Percentiles rank a stretch among this genome's conserved stretches.
These are phyloP conservation scores for Colletotrichum tofieldiae DNA, from an alignment of 2,329 filamentous ascomycete genomes.

Conservation along the genomic window DNA sequence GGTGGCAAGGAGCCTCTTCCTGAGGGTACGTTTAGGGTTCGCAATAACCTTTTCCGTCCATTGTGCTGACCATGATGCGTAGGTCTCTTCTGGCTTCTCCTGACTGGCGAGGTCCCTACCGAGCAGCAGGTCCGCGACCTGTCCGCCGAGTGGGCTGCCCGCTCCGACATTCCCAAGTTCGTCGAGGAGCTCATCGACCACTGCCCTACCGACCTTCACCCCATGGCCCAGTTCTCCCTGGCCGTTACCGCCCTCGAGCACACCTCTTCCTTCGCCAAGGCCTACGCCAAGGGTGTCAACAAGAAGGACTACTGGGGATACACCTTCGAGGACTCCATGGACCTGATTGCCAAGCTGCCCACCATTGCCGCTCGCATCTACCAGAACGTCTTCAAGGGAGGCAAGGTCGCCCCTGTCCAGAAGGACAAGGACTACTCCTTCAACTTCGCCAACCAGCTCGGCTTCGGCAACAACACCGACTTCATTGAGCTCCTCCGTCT, in stretches of 20 bases:
- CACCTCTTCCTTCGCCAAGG: constrained; percentile 97
- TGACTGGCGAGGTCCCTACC: constrained; percentile 96
- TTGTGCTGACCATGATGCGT: constrained; percentile 18
- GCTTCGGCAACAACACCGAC: constrained; percentile 94
- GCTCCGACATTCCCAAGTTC: constrained; percentile 97
- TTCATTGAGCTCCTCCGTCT: constrained; percentile 99
- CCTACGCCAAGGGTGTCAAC: constrained; percentile 98
- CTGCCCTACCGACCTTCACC: constrained; percentile 98
- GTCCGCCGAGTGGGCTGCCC: constrained; percentile 98
- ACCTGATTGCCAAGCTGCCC: constrained; percentile 99
- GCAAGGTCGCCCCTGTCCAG: constrained; percentile 95
- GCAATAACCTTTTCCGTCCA: neutral
- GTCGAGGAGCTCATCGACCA: constrained; percentile 99
- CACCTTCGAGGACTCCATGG: constrained; percentile 99
- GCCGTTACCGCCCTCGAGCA: constrained; percentile 98
- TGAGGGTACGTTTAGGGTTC: constrained; percentile 74
- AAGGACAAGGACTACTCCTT: constrained; percentile 99
- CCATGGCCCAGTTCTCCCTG: constrained; percentile 99
- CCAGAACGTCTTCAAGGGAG: constrained; percentile 99
- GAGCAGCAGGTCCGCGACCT: constrained; percentile 99
- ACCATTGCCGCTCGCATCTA: constrained; percentile 99
- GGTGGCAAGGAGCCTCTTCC: constrained; percentile 97
- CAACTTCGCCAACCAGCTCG: constrained; percentile 99
- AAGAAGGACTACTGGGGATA: constrained; percentile 99
- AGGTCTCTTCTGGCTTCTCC: constrained; percentile 99